Percentiles rank a stretch among this genome's conserved stretches.
These are phyloP conservation scores for Aureobasidium melanogenum DNA, from an alignment of 2,329 filamentous ascomycete genomes.

Conservation along the genomic window DNA sequence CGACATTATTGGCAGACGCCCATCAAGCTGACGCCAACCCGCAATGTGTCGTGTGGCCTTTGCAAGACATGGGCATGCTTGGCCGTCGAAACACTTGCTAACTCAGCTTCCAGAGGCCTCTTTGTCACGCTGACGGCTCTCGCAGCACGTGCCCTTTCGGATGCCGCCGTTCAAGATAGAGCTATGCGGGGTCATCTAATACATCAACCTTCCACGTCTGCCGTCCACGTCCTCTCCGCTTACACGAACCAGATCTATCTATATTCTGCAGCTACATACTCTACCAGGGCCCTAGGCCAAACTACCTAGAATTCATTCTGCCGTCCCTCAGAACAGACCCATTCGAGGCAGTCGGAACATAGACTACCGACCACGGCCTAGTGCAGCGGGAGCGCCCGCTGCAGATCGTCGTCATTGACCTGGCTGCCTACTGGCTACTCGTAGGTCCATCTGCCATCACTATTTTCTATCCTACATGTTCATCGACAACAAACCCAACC, in stretches of 20 bases:
- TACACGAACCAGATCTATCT: not conserved
- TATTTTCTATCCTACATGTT: not conserved
- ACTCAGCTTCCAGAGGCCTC: no score
- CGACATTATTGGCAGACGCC: not conserved
- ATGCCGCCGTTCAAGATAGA: not conserved
- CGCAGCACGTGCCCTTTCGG: not conserved
- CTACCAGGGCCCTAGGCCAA: not conserved
- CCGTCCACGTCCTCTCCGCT: not conserved
- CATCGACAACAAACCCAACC: not conserved
- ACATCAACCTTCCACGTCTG: not conserved
- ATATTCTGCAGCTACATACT: not conserved
- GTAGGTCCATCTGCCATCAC: not conserved
- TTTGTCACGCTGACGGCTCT: not conserved
- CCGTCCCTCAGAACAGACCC: no score
- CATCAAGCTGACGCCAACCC: not conserved
- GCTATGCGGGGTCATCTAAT: not conserved
- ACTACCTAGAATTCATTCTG: no score
- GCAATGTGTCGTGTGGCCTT: not conserved
- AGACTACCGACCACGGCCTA: not conserved
- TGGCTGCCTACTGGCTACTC: not conserved
- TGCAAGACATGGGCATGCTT: not conserved
- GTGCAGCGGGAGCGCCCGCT: not conserved
- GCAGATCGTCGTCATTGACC: constrained; percentile 3
- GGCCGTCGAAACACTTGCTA: not conserved
- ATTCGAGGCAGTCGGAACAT: no score